Conservation (phyloP, 495 filamentous ascomycete species). For the Staphylotrichum tortipilum region DNA sequence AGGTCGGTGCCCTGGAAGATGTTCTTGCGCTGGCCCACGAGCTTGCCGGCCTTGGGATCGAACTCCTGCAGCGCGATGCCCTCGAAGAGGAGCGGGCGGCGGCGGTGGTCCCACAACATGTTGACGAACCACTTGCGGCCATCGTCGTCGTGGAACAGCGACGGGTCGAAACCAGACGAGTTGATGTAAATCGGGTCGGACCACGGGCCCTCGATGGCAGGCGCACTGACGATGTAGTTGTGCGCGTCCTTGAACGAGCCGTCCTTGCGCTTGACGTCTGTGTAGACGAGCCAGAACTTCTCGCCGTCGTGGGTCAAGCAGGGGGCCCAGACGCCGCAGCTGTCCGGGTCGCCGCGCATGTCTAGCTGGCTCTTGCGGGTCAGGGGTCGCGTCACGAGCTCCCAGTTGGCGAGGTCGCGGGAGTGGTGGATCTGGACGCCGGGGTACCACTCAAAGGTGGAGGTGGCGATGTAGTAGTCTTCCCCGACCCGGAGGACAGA, state of each 20-base stretch:
- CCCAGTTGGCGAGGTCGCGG: conserved; percentile 50
- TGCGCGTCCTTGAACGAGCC: conserved; percentile 47
- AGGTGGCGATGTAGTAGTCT: conserved; percentile 56
- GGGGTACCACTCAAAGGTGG: conserved; percentile 56
- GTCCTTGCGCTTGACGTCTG: conserved; percentile 49
- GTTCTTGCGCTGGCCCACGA: conserved; percentile 40
- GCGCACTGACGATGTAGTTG: conserved; percentile 45
- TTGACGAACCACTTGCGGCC: conserved; percentile 49
- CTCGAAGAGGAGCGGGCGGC: conserved; percentile 35
- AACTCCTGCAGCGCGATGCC: conserved; percentile 46
- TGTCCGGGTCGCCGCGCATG: conserved; percentile 50
- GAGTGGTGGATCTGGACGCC: conserved; percentile 53
- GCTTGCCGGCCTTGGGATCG: conserved; percentile 33
- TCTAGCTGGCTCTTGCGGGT: conserved; percentile 52
- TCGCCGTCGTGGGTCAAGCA: conserved; percentile 50
- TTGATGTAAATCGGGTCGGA: conserved; percentile 47
- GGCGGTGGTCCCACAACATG: conserved; percentile 45
- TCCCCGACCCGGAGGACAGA: conserved; percentile 48
- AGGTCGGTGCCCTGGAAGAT: conserved; percentile 49
- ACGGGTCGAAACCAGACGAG: conserved; percentile 49
- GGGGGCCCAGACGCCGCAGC: conserved; percentile 57
- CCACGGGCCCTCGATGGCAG: conserved; percentile 45
- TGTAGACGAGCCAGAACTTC: conserved; percentile 50
- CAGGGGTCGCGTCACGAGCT: conserved; percentile 49
- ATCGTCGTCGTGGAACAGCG: conserved; percentile 50